Evolutionary conservation across 345 rosid genomes (phyloP).

Genomic region (Hirschfeldia incana): DNA sequence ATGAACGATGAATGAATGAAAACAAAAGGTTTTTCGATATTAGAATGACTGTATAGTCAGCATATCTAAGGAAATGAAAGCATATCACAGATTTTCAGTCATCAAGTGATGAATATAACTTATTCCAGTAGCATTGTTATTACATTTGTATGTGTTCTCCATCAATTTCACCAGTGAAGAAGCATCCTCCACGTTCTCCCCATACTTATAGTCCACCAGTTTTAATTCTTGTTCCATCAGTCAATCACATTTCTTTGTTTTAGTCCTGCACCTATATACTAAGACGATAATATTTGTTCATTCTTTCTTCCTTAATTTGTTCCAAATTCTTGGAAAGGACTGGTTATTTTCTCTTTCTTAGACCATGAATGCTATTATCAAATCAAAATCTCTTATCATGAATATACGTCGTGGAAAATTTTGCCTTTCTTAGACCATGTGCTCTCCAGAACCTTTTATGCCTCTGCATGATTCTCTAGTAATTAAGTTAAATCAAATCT

Average conservation of each 20-base stretch:
- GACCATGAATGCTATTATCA: slow-evolving; percentile 34
- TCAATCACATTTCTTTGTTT: slow-evolving; percentile 10
- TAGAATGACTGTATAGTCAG: background rate
- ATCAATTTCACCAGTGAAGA: slow-evolving; percentile 33
- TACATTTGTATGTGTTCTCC: slow-evolving; percentile 13
- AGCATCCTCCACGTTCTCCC: slow-evolving; percentile 32
- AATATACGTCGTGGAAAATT: too few relatives aligned
- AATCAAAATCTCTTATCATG: too few relatives aligned
- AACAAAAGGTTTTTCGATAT: background rate
- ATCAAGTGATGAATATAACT: slow-evolving; percentile 34
- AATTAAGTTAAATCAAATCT: slow-evolving; percentile 11
- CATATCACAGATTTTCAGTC: slow-evolving; percentile 13
- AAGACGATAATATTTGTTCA: background rate
- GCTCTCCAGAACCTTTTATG: slow-evolving; percentile 17
- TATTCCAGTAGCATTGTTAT: slow-evolving; percentile 34
- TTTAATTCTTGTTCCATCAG: slow-evolving; percentile 29
- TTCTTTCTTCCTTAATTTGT: slow-evolving; percentile 8
- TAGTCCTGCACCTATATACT: background rate
- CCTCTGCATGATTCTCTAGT: slow-evolving; percentile 14
- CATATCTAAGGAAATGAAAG: slow-evolving; percentile 19
- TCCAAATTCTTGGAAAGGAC: slow-evolving; percentile 25
- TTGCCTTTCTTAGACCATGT: slow-evolving; percentile 22
- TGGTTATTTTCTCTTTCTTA: slow-evolving; percentile 10
- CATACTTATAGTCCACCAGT: slow-evolving; percentile 25
- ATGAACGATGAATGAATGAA: slow-evolving; percentile 22